Conservation (phyloP, 176 grass and related monocot genomes). For the Tillandsia leiboldiana region DNA sequence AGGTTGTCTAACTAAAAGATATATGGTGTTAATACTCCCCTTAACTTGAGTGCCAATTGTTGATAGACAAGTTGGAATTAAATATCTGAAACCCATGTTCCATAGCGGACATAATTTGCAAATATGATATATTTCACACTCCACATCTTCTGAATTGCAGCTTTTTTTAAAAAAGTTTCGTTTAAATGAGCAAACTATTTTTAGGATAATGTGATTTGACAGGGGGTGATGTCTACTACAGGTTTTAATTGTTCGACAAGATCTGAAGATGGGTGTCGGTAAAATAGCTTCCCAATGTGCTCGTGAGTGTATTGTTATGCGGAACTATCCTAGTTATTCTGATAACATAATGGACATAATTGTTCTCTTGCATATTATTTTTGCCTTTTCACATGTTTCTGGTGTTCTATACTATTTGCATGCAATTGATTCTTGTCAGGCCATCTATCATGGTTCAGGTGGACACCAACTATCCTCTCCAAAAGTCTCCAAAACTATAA, state of each 20-base stretch:
- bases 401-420: too few species aligned
- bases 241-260: conserved; percentile 86
- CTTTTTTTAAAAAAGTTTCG: neutral
- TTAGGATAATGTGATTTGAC: neutral
- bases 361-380: too few species aligned
- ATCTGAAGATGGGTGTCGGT: conserved; percentile 83
- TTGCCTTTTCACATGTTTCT: too few species aligned
- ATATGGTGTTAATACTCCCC: too few species aligned
- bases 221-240: conserved; percentile 11
- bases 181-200: neutral
- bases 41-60: too few species aligned
- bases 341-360: neutral
- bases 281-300: conserved; percentile 96
- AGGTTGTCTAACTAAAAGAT: too few species aligned
- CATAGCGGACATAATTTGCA: neutral
- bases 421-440: too few species aligned
- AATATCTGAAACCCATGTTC: too few species aligned
- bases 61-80: too few species aligned
- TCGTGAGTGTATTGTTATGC: conserved; percentile 34
- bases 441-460: too few species aligned
- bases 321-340: neutral
- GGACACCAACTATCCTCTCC: neutral
- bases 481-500: neutral
- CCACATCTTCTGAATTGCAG: too few species aligned
- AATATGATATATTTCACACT: too few species aligned